Conservation (phyloP, 2,329 filamentous ascomycete species). For the Monosporascus cannonballus region DNA sequence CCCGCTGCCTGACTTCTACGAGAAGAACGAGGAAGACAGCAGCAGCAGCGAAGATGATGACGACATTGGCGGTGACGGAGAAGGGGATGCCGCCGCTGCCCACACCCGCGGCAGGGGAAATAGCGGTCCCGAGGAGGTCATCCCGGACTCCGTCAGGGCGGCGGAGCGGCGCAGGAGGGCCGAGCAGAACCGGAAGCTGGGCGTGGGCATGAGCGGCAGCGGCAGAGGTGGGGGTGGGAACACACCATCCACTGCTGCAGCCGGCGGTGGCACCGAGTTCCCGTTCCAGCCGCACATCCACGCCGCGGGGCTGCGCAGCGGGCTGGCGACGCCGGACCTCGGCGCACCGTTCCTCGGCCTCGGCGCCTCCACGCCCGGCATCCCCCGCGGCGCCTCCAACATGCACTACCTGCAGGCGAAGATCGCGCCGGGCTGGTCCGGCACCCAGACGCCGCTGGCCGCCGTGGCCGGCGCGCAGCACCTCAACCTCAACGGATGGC, state of each 20-base stretch:
- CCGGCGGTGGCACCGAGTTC: conserved; percentile 15
- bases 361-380: conserved; percentile 51
- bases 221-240: conserved; percentile 7
- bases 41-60: conserved; percentile 42
- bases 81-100: conserved; percentile 1
- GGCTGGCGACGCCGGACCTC: conserved; percentile 35
- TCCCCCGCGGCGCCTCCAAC: conserved; percentile 68
- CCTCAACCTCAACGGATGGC: conserved; percentile 47
- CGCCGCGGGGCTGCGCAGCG: conserved; percentile 27
- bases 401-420: conserved; percentile 80
- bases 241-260: conserved; percentile 13
- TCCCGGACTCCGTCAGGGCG: conserved; percentile 28
- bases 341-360: conserved; percentile 49
- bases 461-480: conserved; percentile 69
- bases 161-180: conserved; percentile 27
- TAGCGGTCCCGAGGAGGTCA: conserved; percentile 12
- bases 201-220: conserved; percentile 6
- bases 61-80: conserved; percentile 22
- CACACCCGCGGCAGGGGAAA: not conserved
- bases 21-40: conserved; percentile 63
- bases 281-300: conserved; percentile 35
- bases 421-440: conserved; percentile 63
- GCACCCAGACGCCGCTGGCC: conserved; percentile 72
- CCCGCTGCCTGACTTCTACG: conserved; percentile 93
- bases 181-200: conserved; percentile 24